A percentile compares a stretch with the other conserved stretches of the same genome.
Evolutionary conservation across 345 rosid species (phyloP).

Genomic region (Corchorus olitorius): DNA sequence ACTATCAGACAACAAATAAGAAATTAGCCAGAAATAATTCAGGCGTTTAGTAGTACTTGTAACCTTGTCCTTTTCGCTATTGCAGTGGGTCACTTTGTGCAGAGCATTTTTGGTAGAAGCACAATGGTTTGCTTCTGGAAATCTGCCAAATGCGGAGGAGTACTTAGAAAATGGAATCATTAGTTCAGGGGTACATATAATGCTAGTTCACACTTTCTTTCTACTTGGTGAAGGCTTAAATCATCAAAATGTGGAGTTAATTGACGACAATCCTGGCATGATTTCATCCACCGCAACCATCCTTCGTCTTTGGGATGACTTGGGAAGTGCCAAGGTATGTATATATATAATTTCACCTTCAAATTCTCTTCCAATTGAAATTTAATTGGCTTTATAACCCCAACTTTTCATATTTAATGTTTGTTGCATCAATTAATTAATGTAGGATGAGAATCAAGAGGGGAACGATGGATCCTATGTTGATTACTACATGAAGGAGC

Average conservation of each 20-base stretch:
- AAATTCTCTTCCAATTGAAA: too few relatives aligned
- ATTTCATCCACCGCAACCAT: slow-evolving; percentile 45
- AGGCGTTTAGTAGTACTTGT: too few relatives aligned
- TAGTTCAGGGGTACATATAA: slow-evolving; percentile 56
- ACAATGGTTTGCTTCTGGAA: slow-evolving; percentile 49
- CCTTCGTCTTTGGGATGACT: slow-evolving; percentile 64
- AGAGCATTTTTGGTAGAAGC: slow-evolving; percentile 64
- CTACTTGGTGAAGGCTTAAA: slow-evolving; percentile 44
- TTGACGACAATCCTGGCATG: slow-evolving; percentile 38
- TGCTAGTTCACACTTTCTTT: slow-evolving; percentile 50
- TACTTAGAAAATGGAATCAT: slow-evolving; percentile 59
- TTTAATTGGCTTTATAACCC: too few relatives aligned
- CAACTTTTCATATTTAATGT: neutral
- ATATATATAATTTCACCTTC: too few relatives aligned
- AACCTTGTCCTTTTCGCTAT: neutral
- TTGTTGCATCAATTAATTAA: neutral
- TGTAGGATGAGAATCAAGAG: slow-evolving; percentile 55
- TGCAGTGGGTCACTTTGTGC: slow-evolving; percentile 59
- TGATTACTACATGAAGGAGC: slow-evolving; percentile 52
- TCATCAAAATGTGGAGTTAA: slow-evolving; percentile 29
- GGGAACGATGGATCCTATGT: slow-evolving; percentile 64
- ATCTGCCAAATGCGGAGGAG: slow-evolving; percentile 41
- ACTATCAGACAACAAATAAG: too few relatives aligned
- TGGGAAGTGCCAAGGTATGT: slow-evolving; percentile 59
- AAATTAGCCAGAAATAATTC: too few relatives aligned